Evolutionary conservation across 495 filamentous ascomycete species (phyloP), one percentile per base, ranked within the genome.

Genomic region (Aspergillus bertholletiae): DNA sequence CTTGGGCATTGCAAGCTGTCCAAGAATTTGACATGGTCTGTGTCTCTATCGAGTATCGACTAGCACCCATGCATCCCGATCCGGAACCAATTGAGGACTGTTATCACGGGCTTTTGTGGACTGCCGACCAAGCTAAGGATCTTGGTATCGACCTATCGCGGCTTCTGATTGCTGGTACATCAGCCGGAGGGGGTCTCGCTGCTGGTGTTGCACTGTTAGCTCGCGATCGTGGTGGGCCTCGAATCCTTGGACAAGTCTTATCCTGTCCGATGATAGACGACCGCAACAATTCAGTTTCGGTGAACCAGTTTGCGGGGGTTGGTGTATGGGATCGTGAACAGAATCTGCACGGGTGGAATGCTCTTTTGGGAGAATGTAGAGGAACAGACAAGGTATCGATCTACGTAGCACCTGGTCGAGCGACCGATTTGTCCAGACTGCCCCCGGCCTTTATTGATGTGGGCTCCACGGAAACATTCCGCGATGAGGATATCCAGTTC

Each of bases 161-260:
- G 28, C 78, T 88, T 1, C 18, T 15, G 4, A 20, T 88, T 20
- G 73, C 77, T 46, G 84, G 86, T 22, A 78, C 73, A 0, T 83
- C 78, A 0, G 84, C 84, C 3, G 86, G 86, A 4, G 85, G 78
- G 0, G 78, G 66, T 51, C 53, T 79, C 3, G 72, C 75, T 0
- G 71, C 77, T 3, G 73, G 65, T 0, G 58, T 72, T 3, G 63
- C 67, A 2, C 53, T 79, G 23, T 45, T 74, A 27, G 72, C 71
- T 23, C 61, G 77, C 11, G 75, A 78, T 47, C 67, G 71, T 0
- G 52, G 59, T 15, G 23, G 66, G 4, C 74, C 71, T 22, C 57
- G 55, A 18, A 53, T 81, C 8, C 60, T 53, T 17, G 65, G 65
- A 21, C 77, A 80, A 55, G 55, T 77, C 5, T 65, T 80, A 23